Evolutionary conservation across 1,284 basidiomycete species (phyloP).

Genomic region (Apiotrichum mycotoxinovorans): DNA sequence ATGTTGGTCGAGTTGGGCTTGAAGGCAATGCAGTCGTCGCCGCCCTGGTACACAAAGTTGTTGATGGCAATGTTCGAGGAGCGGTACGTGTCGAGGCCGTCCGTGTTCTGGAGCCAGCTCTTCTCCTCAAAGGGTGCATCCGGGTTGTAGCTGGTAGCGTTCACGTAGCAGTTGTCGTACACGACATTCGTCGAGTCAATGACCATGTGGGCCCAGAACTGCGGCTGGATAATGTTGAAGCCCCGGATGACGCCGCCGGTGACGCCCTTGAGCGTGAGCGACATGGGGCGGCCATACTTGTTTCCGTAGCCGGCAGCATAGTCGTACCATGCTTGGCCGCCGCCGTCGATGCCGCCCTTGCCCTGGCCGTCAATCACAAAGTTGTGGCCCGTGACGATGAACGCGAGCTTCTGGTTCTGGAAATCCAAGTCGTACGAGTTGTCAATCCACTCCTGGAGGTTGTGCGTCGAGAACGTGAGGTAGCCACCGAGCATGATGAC

Average conservation of each 20-base stretch:
- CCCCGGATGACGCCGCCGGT: constrained; percentile 54
- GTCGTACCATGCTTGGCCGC: constrained; percentile 59
- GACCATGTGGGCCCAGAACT: constrained; percentile 64
- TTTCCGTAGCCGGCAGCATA: constrained; percentile 52
- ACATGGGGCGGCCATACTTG: constrained; percentile 55
- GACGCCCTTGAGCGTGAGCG: constrained; percentile 58
- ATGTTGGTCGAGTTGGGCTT: constrained; percentile 63
- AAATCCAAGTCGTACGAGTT: constrained; percentile 55
- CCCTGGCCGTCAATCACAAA: constrained; percentile 61
- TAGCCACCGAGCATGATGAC: constrained; percentile 58
- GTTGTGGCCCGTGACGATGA: constrained; percentile 60
- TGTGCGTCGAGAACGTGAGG: constrained; percentile 57
- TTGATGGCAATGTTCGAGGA: constrained; percentile 56
- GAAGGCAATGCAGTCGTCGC: constrained; percentile 66
- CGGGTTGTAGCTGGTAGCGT: constrained; percentile 61
- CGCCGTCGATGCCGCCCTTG: constrained; percentile 63
- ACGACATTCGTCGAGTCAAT: constrained; percentile 56
- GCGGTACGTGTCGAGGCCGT: constrained; percentile 56
- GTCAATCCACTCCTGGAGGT: constrained; percentile 62
- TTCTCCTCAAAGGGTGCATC: constrained; percentile 26
- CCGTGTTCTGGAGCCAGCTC: constrained; percentile 59
- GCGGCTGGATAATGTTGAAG: constrained; percentile 60
- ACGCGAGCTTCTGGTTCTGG: constrained; percentile 64
- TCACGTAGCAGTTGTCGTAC: constrained; percentile 55
- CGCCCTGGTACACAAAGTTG: constrained; percentile 44